phyloP scores from a whole-genome alignment of 1,139 yeast species.

The Lodderomyces parapsilosis region DNA sequence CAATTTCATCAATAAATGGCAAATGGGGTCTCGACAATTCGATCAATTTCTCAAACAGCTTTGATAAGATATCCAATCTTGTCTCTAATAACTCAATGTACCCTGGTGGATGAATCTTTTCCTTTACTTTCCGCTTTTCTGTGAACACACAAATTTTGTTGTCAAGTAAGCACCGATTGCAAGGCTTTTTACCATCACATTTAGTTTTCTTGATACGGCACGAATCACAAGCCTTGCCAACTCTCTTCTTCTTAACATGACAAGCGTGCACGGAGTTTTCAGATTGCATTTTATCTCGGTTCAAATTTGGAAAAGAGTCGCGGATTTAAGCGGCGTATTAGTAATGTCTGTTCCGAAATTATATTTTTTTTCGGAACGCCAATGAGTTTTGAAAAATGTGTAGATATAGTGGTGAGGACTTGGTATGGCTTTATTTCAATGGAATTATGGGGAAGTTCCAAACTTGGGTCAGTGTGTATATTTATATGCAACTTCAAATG shows the following conservation, averaged over 20 bases:
- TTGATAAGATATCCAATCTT: conserved; percentile 59
- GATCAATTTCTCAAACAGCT: conserved; percentile 47
- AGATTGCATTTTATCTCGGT: conserved; percentile 2
- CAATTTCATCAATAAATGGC: conserved; percentile 20
- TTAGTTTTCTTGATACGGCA: conserved; percentile 74
- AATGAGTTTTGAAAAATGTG: not conserved
- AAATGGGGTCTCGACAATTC: conserved; percentile 37
- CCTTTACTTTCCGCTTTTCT: conserved; percentile 61
- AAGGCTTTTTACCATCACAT: conserved; percentile 78
- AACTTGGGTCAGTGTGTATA: too few relatives aligned
- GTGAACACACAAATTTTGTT: conserved; percentile 76
- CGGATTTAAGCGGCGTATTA: not conserved
- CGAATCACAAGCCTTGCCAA: conserved; percentile 79
- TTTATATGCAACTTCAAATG: too few relatives aligned
- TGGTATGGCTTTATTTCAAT: not conserved
- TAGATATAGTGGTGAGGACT: not conserved
- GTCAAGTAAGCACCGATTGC: conserved; percentile 65
- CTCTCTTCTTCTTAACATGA: conserved; percentile 57
- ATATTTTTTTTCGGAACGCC: not conserved
- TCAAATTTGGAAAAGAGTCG: not conserved
- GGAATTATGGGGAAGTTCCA: too few relatives aligned
- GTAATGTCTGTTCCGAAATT: not conserved
- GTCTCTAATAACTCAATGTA: conserved; percentile 73
- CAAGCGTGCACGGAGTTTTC: conserved; percentile 10
- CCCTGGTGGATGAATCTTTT: conserved; percentile 61